Evolutionary conservation across 805 yeast genomes (phyloP).

Genomic region (Metschnikowia dekortorum): DNA sequence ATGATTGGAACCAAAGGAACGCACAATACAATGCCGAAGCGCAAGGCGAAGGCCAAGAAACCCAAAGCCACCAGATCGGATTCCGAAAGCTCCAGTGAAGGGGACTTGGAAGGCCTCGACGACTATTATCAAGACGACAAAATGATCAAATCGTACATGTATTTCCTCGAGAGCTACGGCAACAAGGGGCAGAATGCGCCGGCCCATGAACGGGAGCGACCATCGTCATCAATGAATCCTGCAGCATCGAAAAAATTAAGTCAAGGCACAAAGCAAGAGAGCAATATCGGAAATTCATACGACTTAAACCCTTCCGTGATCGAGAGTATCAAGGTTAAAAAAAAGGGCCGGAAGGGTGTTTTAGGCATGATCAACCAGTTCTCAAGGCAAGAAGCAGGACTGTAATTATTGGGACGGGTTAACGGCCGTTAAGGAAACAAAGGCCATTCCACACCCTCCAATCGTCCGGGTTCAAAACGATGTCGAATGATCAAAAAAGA

Average conservation of each 20-base stretch:
- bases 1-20: conserved; percentile 26
- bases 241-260: background rate
- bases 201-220: background rate
- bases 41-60: conserved; percentile 3
- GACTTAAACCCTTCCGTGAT: conserved; percentile 25
- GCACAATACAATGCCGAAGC: conserved; percentile 9
- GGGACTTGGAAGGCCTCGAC: conserved; percentile 23
- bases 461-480: background rate
- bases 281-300: conserved; percentile 25
- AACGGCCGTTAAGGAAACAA: too few species aligned
- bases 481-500: too few species aligned
- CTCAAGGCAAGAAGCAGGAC: conserved; percentile 48
- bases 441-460: too few species aligned
- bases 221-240: background rate
- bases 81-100: conserved; percentile 17
- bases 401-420: conserved; percentile 5
- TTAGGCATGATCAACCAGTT: conserved; percentile 77
- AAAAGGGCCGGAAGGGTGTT: conserved; percentile 49
- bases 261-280: conserved; percentile 2
- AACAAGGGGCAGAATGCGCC: conserved; percentile 7
- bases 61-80: conserved; percentile 13
- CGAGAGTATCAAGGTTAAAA: conserved; percentile 28
- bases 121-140: conserved; percentile 65
- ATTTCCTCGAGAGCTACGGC: conserved; percentile 83
- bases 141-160: conserved; percentile 86